These are phyloP conservation scores for Ceratocystis variospora DNA, from an alignment of 2,329 filamentous ascomycete genomes.

Conservation along the genomic window DNA sequence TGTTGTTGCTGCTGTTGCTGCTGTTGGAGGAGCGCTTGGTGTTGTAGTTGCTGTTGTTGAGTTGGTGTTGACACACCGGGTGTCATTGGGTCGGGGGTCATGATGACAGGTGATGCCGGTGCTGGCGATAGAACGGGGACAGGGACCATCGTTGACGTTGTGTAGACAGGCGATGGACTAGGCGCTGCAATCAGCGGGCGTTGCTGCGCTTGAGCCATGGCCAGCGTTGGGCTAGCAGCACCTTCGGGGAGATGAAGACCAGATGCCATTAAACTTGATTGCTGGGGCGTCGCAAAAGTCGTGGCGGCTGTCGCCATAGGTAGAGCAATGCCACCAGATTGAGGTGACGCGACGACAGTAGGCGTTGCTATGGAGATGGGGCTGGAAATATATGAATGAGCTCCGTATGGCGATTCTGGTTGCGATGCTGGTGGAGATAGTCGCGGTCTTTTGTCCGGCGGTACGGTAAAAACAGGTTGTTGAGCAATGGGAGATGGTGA, in stretches of 20 bases:
- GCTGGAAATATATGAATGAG: constrained; percentile 35
- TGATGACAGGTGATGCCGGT: constrained; percentile 15
- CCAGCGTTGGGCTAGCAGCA: constrained; percentile 18
- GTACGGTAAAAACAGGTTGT: constrained; percentile 42
- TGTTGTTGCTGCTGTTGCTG: constrained; percentile 14
- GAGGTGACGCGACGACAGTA: constrained; percentile 24
- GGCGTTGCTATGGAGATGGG: constrained; percentile 30
- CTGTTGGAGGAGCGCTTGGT: constrained; percentile 10
- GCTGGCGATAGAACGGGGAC: constrained; percentile 18
- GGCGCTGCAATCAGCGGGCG: constrained; percentile 12
- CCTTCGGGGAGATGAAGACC: constrained; percentile 21
- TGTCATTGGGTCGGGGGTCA: constrained; percentile 16
- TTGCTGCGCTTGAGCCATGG: constrained; percentile 20
- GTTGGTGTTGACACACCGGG: constrained; percentile 6
- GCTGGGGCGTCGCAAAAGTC: constrained; percentile 13
- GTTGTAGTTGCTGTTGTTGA: constrained; percentile 13
- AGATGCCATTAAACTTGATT: constrained; percentile 15
- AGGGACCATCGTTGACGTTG: constrained; percentile 21
- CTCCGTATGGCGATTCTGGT: constrained; percentile 47
- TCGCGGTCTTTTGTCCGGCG: constrained; percentile 59
- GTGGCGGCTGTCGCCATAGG: constrained; percentile 18
- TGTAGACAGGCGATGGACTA: constrained; percentile 19
- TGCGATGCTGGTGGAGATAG: constrained; percentile 56
- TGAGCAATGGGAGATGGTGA: constrained; percentile 50
- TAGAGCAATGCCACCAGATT: constrained; percentile 3